These are phyloP conservation scores for Dimocarpus longan DNA, from an alignment of 345 rosid genomes.

Conservation along the genomic window DNA sequence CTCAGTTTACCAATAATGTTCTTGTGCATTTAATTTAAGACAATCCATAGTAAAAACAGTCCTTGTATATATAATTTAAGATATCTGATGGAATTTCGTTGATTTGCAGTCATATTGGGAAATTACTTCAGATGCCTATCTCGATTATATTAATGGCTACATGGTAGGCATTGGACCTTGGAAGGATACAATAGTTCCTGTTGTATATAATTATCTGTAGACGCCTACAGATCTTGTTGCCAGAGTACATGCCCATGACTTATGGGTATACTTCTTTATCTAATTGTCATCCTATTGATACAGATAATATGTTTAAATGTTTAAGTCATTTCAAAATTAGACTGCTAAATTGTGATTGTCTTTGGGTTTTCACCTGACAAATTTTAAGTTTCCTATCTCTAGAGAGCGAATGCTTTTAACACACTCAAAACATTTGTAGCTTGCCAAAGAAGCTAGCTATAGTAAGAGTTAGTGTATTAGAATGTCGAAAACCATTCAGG, in stretches of 20 bases:
- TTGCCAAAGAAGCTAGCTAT: no score
- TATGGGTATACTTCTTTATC: slow-evolving; percentile 56
- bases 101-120: slow-evolving; percentile 83
- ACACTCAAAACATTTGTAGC: no score
- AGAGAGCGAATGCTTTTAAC: no score
- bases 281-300: neutral
- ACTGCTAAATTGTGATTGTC: no score
- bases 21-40: no score
- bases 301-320: neutral
- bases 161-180: slow-evolving; percentile 98
- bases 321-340: no score
- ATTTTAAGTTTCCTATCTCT: no score
- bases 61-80: neutral
- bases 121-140: slow-evolving; percentile 77
- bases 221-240: slow-evolving; percentile 88
- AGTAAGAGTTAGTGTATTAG: no score
- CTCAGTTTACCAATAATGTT: neutral
- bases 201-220: slow-evolving; percentile 48
- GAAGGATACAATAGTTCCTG: slow-evolving; percentile 94
- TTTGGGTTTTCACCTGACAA: no score
- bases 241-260: slow-evolving; percentile 69
- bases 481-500: no score
- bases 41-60: no score
- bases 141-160: slow-evolving; percentile 71
- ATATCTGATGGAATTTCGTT: slow-evolving; percentile 12